Conservation (phyloP, 192 early-diverging fungal species). For the Rhizophagus sp. region DNA sequence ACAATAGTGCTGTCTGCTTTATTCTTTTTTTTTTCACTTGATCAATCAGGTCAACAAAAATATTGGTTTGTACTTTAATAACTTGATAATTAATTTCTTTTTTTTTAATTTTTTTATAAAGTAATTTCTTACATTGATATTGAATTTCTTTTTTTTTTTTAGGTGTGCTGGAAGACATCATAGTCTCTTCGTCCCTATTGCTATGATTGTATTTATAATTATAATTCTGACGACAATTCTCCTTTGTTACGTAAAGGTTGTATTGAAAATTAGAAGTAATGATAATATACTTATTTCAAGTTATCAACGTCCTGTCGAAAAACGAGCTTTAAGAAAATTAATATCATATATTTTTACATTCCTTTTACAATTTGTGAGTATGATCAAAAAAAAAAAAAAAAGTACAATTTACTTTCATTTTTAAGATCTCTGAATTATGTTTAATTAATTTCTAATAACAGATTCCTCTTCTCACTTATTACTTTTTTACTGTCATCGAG, state of each 20-base stretch:
- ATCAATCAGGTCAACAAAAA: constrained; percentile 5
- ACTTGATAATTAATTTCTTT: background rate
- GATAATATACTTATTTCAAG: background rate
- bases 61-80: background rate
- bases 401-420: background rate
- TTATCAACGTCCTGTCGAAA: background rate
- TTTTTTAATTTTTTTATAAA: too few relatives aligned
- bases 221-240: background rate
- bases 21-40: background rate
- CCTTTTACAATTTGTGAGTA: constrained; percentile 9
- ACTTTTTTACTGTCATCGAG: background rate
- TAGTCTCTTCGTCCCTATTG: background rate
- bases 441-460: background rate
- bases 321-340: constrained; percentile 12
- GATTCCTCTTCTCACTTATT: background rate
- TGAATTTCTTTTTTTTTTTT: background rate
- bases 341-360: constrained; percentile 5
- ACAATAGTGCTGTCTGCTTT: background rate
- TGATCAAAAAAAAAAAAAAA: too few relatives aligned
- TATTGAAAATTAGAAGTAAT: background rate
- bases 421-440: background rate
- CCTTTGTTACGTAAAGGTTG: background rate
- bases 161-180: background rate
- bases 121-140: background rate
- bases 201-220: background rate